A percentile compares a stretch with the other conserved stretches of the same genome.
phyloP scores from a whole-genome alignment of 306 rosid species.

The Prosopis cineraria region DNA sequence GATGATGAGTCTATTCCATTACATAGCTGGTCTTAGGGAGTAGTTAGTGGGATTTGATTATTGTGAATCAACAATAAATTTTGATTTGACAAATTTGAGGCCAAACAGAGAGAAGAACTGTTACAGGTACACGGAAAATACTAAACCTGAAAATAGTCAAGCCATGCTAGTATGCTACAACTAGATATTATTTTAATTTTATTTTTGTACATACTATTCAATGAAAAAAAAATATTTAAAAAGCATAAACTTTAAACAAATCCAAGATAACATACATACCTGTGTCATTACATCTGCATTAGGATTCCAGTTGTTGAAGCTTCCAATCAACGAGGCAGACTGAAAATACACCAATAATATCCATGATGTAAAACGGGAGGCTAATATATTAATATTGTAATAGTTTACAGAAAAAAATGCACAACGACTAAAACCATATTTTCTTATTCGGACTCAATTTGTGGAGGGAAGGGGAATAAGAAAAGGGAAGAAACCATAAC shows the following conservation, averaged over 20 bases:
- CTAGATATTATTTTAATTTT: constrained; percentile 9
- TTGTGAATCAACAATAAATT: too few species aligned
- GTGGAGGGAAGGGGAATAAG: constrained; percentile 5
- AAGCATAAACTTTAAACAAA: constrained; percentile 29
- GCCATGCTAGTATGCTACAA: constrained; percentile 1
- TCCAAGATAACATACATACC: constrained; percentile 61
- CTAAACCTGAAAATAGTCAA: constrained; percentile 9
- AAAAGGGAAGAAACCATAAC: constrained; percentile 20
- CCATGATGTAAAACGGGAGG: constrained; percentile 23
- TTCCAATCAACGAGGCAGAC: constrained; percentile 95
- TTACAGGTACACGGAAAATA: neutral
- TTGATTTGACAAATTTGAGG: constrained; percentile 23
- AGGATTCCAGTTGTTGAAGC: constrained; percentile 96
- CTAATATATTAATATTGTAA: constrained; percentile 5
- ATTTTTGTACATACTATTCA: neutral
- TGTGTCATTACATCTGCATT: constrained; percentile 76
- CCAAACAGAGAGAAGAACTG: constrained; percentile 12
- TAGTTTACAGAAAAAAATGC: constrained; percentile 21
- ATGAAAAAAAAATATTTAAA: neutral
- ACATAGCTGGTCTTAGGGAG: too few species aligned
- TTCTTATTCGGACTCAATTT: constrained; percentile 2
- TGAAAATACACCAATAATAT: constrained; percentile 47
- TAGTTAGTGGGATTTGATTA: too few species aligned
- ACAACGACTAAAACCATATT: constrained; percentile 34
- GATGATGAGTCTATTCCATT: too few species aligned